phyloP scores from a whole-genome alignment of 257 asterid species.

The Oldenlandia corymbosa region DNA sequence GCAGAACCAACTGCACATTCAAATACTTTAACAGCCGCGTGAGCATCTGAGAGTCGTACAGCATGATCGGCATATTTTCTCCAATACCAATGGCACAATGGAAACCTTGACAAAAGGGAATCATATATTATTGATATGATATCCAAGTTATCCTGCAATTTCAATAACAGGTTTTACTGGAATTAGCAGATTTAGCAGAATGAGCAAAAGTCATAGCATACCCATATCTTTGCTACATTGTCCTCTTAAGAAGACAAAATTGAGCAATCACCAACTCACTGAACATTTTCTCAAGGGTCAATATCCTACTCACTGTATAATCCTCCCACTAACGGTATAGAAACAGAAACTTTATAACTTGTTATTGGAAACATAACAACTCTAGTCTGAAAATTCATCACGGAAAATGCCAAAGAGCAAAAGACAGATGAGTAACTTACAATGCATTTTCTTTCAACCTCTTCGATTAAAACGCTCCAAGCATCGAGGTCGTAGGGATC shows the following conservation, averaged over 20 bases:
- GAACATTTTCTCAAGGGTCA: too few species aligned
- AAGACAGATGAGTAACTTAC: conserved; percentile 33
- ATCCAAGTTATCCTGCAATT: conserved; percentile 64
- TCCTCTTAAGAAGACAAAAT: background rate
- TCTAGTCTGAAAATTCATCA: too few species aligned
- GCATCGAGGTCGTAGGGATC: conserved; percentile 50
- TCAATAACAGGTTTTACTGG: conserved; percentile 10
- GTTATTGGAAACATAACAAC: too few species aligned
- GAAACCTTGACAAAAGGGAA: conserved; percentile 61
- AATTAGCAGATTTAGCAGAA: background rate
- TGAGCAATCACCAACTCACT: background rate
- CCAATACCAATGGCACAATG: conserved; percentile 90
- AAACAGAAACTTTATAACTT: too few species aligned
- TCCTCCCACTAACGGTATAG: too few species aligned
- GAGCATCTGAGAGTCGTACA: conserved; percentile 49
- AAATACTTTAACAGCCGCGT: conserved; percentile 61
- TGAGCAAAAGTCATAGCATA: background rate
- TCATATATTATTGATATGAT: conserved; percentile 63
- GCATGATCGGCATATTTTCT: conserved; percentile 61
- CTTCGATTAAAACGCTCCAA: conserved; percentile 59
- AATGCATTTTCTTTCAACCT: conserved; percentile 46
- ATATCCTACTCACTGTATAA: too few species aligned
- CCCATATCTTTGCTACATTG: background rate
- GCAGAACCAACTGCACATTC: conserved; percentile 53
- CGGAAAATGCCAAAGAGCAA: background rate